phyloP scores from a whole-genome alignment of 2,329 filamentous ascomycete genomes.

The Blastomyces gilchristii region DNA sequence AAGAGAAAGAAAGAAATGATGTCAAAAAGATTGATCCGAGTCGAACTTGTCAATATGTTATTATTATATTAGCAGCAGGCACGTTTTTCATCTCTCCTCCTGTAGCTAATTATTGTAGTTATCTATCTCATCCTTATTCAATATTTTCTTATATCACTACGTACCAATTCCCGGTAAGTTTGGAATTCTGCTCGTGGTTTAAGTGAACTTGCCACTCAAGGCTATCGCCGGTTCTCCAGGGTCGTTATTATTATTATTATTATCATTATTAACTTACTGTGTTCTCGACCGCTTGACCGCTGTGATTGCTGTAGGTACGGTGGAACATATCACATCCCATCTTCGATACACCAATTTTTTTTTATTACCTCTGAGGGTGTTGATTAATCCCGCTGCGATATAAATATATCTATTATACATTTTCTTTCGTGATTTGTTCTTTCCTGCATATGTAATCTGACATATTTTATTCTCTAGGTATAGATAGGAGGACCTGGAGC shows the following conservation, averaged over 20 bases:
- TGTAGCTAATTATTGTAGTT: too few relatives aligned
- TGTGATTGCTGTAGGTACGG: background rate
- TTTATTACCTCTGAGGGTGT: background rate
- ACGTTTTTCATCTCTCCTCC: too few relatives aligned
- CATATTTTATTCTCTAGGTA: background rate
- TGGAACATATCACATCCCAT: background rate
- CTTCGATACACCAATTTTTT: background rate
- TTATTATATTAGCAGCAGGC: too few relatives aligned
- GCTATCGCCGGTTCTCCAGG: background rate
- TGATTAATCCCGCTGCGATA: background rate
- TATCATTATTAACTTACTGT: background rate
- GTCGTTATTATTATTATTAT: background rate
- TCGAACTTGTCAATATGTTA: too few relatives aligned
- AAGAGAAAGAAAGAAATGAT: background rate
- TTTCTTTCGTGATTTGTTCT: background rate
- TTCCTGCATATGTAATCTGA: background rate
- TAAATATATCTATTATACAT: background rate
- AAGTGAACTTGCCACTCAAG: background rate
- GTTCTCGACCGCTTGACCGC: background rate
- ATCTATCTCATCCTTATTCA: too few relatives aligned
- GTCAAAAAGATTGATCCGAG: too few relatives aligned
- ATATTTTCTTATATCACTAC: too few relatives aligned
- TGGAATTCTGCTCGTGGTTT: background rate
- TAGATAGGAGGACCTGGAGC: background rate
- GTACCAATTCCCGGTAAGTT: too few relatives aligned